A percentile compares a stretch with the other conserved stretches of the same genome.
phyloP scores from a whole-genome alignment of 441 rosid genomes.

The Adansonia gregorii region DNA sequence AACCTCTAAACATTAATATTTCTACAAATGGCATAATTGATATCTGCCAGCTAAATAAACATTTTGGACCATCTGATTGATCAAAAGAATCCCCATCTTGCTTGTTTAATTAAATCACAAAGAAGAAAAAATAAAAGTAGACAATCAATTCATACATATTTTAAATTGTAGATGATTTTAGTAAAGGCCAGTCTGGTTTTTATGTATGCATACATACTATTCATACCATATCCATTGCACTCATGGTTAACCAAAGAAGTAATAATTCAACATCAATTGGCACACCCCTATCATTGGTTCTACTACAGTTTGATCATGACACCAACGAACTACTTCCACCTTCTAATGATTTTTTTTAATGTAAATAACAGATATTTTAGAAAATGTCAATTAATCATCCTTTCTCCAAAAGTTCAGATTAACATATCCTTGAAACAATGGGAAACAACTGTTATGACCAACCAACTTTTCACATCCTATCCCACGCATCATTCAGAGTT shows the following conservation, averaged over 20 bases:
- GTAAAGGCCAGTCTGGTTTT: neutral
- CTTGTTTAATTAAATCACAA: neutral
- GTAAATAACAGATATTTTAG: neutral
- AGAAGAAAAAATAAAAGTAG: neutral
- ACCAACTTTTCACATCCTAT: conserved; percentile 6
- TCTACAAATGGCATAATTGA: neutral
- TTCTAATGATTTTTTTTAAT: neutral
- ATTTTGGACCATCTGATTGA: neutral
- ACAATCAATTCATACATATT: neutral
- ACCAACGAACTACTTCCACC: neutral
- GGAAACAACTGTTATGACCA: too few relatives aligned
- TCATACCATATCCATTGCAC: neutral
- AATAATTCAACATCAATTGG: neutral
- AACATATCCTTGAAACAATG: neutral
- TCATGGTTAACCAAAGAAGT: conserved; percentile 2
- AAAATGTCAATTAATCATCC: conserved; percentile 17
- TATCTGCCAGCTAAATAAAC: neutral
- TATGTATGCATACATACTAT: neutral
- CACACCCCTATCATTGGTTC: neutral
- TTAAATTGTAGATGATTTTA: neutral
- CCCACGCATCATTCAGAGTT: neutral
- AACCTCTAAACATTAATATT: neutral
- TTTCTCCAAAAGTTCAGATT: neutral
- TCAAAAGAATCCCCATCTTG: conserved; percentile 1
- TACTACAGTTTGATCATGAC: neutral